These are phyloP conservation scores for Saccharomyces hybrid DNA, from an alignment of 1,139 yeast genomes.

Conservation along the genomic window DNA sequence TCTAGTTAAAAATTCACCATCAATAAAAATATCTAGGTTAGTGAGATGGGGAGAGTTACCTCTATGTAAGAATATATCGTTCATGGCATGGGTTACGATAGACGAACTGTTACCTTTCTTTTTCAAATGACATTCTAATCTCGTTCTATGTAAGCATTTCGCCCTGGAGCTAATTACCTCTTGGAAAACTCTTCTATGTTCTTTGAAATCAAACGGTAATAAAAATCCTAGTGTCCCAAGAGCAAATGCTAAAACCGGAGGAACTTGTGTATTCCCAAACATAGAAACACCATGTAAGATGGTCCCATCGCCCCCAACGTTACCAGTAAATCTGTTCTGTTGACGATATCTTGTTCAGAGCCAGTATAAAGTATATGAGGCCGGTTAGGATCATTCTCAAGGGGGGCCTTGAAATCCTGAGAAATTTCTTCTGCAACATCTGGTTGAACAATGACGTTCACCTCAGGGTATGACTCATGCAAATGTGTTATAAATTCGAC, in stretches of 20 bases:
- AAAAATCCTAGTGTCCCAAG: conserved; percentile 88
- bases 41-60: conserved; percentile 85
- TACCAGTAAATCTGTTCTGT: conserved; percentile 59
- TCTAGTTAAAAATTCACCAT: conserved; percentile 74
- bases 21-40: conserved; percentile 71
- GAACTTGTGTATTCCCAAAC: conserved; percentile 64
- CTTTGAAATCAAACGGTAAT: conserved; percentile 72
- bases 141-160: conserved; percentile 62
- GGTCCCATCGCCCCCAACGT: conserved; percentile 97
- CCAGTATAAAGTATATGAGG: conserved; percentile 51
- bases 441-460: conserved; percentile 68
- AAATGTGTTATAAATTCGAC: conserved; percentile 51
- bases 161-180: conserved; percentile 61
- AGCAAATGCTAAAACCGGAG: conserved; percentile 84
- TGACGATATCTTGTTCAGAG: conserved; percentile 45
- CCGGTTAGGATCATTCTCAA: conserved; percentile 25
- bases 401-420: conserved; percentile 35
- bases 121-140: conserved; percentile 68
- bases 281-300: conserved; percentile 61
- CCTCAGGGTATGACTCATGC: conserved; percentile 52
- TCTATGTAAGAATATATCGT: conserved; percentile 80
- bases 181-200: conserved; percentile 53
- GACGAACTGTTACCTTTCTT: conserved; percentile 18
- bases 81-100: conserved; percentile 63
- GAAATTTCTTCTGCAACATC: conserved; percentile 69